Evolutionary conservation across 1,284 basidiomycete genomes (phyloP).

Genomic region (Tremellales sp.): DNA sequence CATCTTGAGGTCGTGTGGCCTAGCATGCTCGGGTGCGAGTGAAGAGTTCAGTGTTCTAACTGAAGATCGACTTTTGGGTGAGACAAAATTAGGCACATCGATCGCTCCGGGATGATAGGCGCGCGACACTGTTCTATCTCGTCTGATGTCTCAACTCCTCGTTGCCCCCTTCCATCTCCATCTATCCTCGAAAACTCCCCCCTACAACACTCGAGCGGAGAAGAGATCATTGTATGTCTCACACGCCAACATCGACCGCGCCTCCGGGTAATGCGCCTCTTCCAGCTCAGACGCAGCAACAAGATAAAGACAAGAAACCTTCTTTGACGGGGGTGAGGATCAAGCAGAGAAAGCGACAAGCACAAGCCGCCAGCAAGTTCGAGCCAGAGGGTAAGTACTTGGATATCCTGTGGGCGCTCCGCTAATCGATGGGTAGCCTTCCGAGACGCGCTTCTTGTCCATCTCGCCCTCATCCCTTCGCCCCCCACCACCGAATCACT

Average conservation of each 20-base stretch:
- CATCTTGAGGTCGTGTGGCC: too few species aligned
- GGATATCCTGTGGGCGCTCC: not conserved
- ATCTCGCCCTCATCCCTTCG: conserved; percentile 77
- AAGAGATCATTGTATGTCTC: conserved; percentile 41
- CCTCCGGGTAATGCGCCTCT: conserved; percentile 38
- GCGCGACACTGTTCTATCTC: too few species aligned
- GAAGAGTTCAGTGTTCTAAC: too few species aligned
- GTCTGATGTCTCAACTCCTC: too few species aligned
- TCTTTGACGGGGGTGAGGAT: conserved; percentile 51
- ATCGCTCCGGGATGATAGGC: too few species aligned
- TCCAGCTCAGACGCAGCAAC: conserved; percentile 13
- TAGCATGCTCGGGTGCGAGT: too few species aligned
- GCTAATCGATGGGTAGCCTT: conserved; percentile 59
- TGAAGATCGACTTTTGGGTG: too few species aligned
- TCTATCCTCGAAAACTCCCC: not conserved
- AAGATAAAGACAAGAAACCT: conserved; percentile 45
- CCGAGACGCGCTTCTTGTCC: conserved; percentile 90
- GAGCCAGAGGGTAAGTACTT: conserved; percentile 52
- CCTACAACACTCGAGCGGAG: too few species aligned
- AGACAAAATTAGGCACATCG: too few species aligned
- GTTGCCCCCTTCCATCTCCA: not conserved
- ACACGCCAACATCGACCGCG: conserved; percentile 42
- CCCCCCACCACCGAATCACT: conserved; percentile 62
- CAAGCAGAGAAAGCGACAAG: conserved; percentile 51
- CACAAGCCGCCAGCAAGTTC: conserved; percentile 54